These are phyloP conservation scores for Scytalidium lignicola DNA, from an alignment of 2,329 filamentous ascomycete species.

Conservation along the genomic window DNA sequence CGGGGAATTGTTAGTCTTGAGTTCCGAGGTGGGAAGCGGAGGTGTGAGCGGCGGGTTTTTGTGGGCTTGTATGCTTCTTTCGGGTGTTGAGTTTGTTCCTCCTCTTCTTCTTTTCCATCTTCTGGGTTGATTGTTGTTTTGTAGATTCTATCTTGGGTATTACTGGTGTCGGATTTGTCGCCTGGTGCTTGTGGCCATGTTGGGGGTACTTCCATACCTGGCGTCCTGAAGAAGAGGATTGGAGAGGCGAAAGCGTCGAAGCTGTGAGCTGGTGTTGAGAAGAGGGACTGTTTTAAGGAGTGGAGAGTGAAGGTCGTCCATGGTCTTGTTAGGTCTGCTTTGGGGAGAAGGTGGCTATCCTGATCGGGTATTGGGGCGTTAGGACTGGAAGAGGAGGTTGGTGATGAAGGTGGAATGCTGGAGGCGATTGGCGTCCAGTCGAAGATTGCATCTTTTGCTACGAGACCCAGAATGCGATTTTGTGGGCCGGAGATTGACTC, in stretches of 20 bases:
- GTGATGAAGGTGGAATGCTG: conserved; percentile 27
- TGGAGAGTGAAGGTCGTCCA: conserved; percentile 18
- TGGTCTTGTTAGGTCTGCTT: not conserved
- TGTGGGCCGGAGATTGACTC: conserved; percentile 39
- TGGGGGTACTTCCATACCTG: conserved; percentile 30
- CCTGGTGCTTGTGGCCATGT: conserved; percentile 10
- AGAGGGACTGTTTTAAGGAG: conserved; percentile 39
- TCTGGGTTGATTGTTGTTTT: not conserved
- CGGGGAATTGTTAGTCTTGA: conserved; percentile 18
- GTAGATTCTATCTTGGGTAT: not conserved
- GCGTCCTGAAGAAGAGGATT: conserved; percentile 51
- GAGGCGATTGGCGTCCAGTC: conserved; percentile 58
- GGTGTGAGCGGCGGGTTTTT: conserved; percentile 4
- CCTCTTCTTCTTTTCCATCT: conserved; percentile 1
- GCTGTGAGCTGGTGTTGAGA: conserved; percentile 40
- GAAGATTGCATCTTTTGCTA: conserved; percentile 56
- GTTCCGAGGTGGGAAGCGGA: conserved; percentile 20
- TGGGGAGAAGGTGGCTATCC: not conserved
- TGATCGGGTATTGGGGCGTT: not conserved
- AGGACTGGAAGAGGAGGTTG: not conserved
- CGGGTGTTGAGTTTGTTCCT: conserved; percentile 4
- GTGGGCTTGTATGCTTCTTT: not conserved
- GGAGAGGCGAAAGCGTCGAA: conserved; percentile 59
- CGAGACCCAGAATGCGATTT: conserved; percentile 46
- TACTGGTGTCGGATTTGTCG: not conserved